These are phyloP conservation scores for Ustilago cynodontis DNA, from an alignment of 1,284 basidiomycete genomes.

Conservation along the genomic window DNA sequence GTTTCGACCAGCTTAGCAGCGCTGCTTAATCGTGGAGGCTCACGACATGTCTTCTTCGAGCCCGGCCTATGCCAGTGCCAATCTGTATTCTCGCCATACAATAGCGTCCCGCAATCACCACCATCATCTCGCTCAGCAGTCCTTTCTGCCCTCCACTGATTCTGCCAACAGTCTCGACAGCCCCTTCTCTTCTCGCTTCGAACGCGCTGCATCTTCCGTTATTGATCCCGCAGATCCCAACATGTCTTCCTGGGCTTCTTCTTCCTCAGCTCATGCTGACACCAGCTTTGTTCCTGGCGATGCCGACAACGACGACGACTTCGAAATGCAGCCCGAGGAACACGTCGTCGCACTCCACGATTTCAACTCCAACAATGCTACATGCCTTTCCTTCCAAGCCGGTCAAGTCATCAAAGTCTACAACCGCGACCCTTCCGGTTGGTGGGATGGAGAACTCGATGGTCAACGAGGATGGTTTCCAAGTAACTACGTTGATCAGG, in stretches of 20 bases:
- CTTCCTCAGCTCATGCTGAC: constrained; percentile 21
- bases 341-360: constrained; percentile 70
- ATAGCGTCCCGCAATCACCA: constrained; percentile 10
- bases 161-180: constrained; percentile 27
- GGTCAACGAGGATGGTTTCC: constrained; percentile 89
- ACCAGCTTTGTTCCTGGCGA: constrained; percentile 24
- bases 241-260: constrained; percentile 32
- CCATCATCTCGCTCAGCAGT: constrained; percentile 11
- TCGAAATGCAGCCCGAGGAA: constrained; percentile 51
- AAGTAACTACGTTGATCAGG: constrained; percentile 74
- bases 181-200: constrained; percentile 29
- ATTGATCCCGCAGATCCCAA: background rate
- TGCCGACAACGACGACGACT: constrained; percentile 25
- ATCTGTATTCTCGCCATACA: background rate
- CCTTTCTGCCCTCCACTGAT: constrained; percentile 25
- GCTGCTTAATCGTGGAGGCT: background rate
- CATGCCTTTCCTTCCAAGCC: constrained; percentile 87
- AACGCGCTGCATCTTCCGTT: constrained; percentile 27
- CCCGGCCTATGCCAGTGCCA: constrained; percentile 8
- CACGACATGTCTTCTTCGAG: constrained; percentile 23
- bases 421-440: constrained; percentile 87
- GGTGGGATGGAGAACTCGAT: constrained; percentile 97
- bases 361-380: constrained; percentile 60
- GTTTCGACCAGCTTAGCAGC: background rate
- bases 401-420: constrained; percentile 92